Base-by-base conservation (phyloP, 345 rosid genomes). In the Jatropha curcas region DNA sequence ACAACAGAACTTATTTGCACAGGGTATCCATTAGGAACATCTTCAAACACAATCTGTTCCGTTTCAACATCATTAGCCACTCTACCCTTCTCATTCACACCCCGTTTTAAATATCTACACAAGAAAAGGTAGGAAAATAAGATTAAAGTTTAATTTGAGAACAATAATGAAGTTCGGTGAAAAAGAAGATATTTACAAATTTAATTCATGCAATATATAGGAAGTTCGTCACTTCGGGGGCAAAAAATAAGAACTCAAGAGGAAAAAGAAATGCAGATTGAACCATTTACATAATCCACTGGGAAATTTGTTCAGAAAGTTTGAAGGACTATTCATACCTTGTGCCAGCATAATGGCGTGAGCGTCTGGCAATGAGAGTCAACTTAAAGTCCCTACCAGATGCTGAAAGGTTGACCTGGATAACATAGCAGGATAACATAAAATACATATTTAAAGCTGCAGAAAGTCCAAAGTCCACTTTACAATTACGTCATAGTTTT, bases 51-150 rank as follows among this genome's bases (percentile, higher is more conserved):
- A 68, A 95, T 91, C 74, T 95, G 99, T 65, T 95, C 99, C 0
- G 98, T 92, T 88, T 95, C 99, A n/a, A 95, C 99, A 84, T 95
- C 99, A 78, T 95, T 95, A 67, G 99, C 99, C 53, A 95, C 99
- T 82, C 93, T 84, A 65, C 99, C 99, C 82, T 88, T 92, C 77
- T 88, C 92, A 75, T 95, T 92, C 60, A 95, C 97, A 37, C 99
- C 99, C 25, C 98, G 96, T 77, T 89, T 92, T 76, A 91, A 77
- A 74, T 88, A 95, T 70, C 99, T 95, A 78, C 31, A 39, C 67
- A 65, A 67, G 57, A 66, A 69, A 71, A 78, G 46, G 61, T 16
- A 71, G 14, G 24, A 20, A 75, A 53, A 76, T 45, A 65, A 83
- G 30, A 70, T 53, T 43, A 39, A 39, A 22, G 11, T 77, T 31